Percentiles rank a stretch among this genome's conserved stretches.
phyloP scores from a whole-genome alignment of 2,329 filamentous ascomycete genomes.

The Alternaria sp. region DNA sequence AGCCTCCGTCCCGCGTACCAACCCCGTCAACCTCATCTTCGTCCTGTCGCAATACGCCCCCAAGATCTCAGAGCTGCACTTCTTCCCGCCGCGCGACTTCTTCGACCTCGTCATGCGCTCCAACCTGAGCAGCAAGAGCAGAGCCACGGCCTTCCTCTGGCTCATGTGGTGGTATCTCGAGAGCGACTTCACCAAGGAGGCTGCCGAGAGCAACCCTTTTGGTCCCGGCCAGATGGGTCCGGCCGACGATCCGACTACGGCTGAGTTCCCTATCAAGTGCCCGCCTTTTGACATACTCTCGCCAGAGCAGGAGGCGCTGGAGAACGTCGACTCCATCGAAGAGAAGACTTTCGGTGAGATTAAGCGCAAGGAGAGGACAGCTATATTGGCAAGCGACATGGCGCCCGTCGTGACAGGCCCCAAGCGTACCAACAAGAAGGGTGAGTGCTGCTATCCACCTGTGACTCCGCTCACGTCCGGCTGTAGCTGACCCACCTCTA shows the following conservation, averaged over 20 bases:
- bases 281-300: constrained; percentile 71
- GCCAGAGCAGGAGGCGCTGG: constrained; percentile 67
- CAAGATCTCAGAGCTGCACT: constrained; percentile 92
- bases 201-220: constrained; percentile 89
- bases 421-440: constrained; percentile 58
- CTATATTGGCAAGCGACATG: constrained; percentile 77
- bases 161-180: constrained; percentile 99
- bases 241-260: constrained; percentile 45
- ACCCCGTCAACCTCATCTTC: constrained; percentile 97
- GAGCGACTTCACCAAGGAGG: constrained; percentile 89
- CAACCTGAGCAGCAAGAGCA: constrained; percentile 78
- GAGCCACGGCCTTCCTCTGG: constrained; percentile 91
- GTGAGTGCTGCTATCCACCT: constrained; percentile 27
- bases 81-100: constrained; percentile 84
- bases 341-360: constrained; percentile 73
- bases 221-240: constrained; percentile 60
- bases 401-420: constrained; percentile 66
- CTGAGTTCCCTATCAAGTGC: constrained; percentile 62
- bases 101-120: constrained; percentile 96
- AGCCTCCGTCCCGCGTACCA: constrained; percentile 75
- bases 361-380: constrained; percentile 75
- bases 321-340: constrained; percentile 76
- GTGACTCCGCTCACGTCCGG: neutral
- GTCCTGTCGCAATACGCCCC: constrained; percentile 88
- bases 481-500: constrained; percentile 20